phyloP scores from a whole-genome alignment of 352 stramenopile species.

The Stephanocyclus meneghinianus region DNA sequence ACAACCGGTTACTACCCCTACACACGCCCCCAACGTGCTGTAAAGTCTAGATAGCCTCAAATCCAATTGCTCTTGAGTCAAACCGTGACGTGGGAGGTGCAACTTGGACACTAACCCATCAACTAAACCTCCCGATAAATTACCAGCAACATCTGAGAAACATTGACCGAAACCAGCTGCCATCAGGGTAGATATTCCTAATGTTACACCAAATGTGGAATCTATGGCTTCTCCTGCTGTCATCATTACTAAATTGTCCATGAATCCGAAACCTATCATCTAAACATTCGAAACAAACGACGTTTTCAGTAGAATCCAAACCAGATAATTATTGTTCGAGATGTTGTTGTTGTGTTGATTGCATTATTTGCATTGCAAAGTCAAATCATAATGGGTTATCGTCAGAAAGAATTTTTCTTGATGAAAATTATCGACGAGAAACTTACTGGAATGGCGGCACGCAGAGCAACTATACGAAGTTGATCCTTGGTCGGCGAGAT shows the following conservation, averaged over 20 bases:
- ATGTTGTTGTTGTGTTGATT: not conserved
- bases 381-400: not conserved
- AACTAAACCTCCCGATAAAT: slow-evolving; percentile 55
- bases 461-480: slow-evolving; percentile 46
- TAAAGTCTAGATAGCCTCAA: slow-evolving; percentile 43
- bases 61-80: slow-evolving; percentile 52
- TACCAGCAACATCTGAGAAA: slow-evolving; percentile 57
- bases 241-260: slow-evolving; percentile 76
- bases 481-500: slow-evolving; percentile 46
- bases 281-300: not conserved
- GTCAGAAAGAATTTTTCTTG: not conserved
- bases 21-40: slow-evolving; percentile 48
- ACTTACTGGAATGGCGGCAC: slow-evolving; percentile 44
- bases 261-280: slow-evolving; percentile 70
- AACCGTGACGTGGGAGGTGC: slow-evolving; percentile 43
- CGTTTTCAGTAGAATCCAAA: not conserved
- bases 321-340: not conserved
- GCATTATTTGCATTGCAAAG: not conserved
- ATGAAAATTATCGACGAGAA: not conserved
- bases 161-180: slow-evolving; percentile 68
- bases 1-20: slow-evolving; percentile 64
- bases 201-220: slow-evolving; percentile 49
- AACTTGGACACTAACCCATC: slow-evolving; percentile 49
- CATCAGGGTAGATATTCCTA: slow-evolving; percentile 62
- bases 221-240: slow-evolving; percentile 65